phyloP scores from a whole-genome alignment of 225 moss, liverwort and hornwort species.

The Neckera pumila region DNA sequence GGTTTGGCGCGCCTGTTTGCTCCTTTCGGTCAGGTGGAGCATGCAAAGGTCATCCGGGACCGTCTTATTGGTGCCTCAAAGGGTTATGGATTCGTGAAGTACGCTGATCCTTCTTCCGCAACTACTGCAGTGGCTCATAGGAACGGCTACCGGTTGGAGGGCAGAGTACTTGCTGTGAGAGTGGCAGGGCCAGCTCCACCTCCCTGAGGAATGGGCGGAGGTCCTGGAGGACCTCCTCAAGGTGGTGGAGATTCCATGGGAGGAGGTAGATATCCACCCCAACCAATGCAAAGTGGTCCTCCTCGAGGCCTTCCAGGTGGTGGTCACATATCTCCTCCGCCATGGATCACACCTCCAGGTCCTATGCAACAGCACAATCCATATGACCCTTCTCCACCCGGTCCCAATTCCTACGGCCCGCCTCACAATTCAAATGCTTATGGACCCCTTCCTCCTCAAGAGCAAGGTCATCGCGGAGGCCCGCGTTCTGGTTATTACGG shows the following conservation, averaged over 20 bases:
- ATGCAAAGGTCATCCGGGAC: slow-evolving; percentile 84
- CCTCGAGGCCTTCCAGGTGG: slow-evolving; percentile 69
- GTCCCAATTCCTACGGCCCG: slow-evolving; percentile 40
- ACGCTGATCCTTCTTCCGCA: slow-evolving; percentile 68
- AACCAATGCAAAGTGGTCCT: slow-evolving; percentile 54
- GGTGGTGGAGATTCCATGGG: slow-evolving; percentile 48
- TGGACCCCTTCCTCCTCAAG: slow-evolving; percentile 47
- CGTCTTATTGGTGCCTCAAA: slow-evolving; percentile 78
- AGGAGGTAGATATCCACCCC: slow-evolving; percentile 62
- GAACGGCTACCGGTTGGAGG: slow-evolving; percentile 85
- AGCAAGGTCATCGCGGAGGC: slow-evolving; percentile 53
- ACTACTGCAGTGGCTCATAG: slow-evolving; percentile 74
- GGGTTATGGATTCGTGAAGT: slow-evolving; percentile 97
- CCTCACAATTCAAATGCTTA: slow-evolving; percentile 36
- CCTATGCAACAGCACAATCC: slow-evolving; percentile 67
- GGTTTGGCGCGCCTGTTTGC: slow-evolving; percentile 74
- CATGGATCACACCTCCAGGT: slow-evolving; percentile 69
- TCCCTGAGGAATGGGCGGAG: slow-evolving; percentile 62
- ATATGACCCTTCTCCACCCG: slow-evolving; percentile 66
- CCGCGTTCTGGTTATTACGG: slow-evolving; percentile 36
- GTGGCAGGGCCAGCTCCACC: slow-evolving; percentile 91
- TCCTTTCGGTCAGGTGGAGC: slow-evolving; percentile 82
- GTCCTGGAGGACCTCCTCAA: slow-evolving; percentile 49
- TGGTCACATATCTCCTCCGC: slow-evolving; percentile 67
- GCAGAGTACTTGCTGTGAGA: slow-evolving; percentile 83